Evolutionary conservation across 2,329 filamentous ascomycete species (phyloP).

Genomic region (Colletotrichum chlorophyti): DNA sequence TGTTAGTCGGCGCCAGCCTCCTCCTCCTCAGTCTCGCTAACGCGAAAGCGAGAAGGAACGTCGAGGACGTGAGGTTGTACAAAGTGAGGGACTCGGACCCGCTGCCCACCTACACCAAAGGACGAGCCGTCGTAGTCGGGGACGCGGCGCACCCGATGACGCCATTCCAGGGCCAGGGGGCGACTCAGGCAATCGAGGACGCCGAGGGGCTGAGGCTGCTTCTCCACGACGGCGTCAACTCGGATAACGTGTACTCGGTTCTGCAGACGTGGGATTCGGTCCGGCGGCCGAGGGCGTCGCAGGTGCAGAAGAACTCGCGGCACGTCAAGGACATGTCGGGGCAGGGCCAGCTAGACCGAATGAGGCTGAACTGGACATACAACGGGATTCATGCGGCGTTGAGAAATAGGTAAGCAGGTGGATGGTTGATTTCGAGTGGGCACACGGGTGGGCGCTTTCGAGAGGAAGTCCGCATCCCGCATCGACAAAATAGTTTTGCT

Average conservation of each 20-base stretch:
- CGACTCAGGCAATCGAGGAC: slow-evolving; percentile 24
- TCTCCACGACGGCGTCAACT: slow-evolving; percentile 5
- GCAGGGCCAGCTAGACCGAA: slow-evolving; percentile 19
- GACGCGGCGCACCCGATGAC: slow-evolving; percentile 28
- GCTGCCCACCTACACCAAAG: slow-evolving; percentile 41
- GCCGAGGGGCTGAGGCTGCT: slow-evolving; percentile 17
- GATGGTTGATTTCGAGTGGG: too few species aligned
- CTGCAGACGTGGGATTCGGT: slow-evolving; percentile 21
- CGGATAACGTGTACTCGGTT: background rate
- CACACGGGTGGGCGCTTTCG: too few species aligned
- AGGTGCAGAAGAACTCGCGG: slow-evolving; percentile 24
- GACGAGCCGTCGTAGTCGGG: slow-evolving; percentile 19
- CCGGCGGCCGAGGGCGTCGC: slow-evolving; percentile 19
- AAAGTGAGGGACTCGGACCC: slow-evolving; percentile 44
- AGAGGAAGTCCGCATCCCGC: too few species aligned
- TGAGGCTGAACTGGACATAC: slow-evolving; percentile 24
- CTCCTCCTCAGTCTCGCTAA: too few species aligned
- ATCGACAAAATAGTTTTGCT: too few species aligned
- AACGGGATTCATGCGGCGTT: slow-evolving; percentile 19
- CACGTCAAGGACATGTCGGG: slow-evolving; percentile 16
- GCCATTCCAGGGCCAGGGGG: slow-evolving; percentile 23
- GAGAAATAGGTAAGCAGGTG: background rate
- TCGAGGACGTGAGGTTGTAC: slow-evolving; percentile 9
- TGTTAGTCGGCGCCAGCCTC: background rate
- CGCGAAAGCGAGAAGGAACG: background rate